Evolutionary conservation across 139 green algal genomes (phyloP).

Genomic region (Ulvella scutata): DNA sequence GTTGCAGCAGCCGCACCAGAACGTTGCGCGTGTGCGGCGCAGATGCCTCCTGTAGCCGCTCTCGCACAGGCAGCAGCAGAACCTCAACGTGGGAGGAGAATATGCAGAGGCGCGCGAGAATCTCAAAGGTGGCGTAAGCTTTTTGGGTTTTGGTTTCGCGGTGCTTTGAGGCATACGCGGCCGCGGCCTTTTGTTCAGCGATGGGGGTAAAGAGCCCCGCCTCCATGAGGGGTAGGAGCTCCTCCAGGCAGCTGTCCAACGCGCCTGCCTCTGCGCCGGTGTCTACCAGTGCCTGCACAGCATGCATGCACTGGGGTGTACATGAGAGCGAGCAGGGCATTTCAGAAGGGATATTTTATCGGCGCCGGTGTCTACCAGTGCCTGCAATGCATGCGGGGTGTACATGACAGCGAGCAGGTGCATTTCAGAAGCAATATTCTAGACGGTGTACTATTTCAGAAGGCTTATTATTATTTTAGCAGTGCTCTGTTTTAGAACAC

Average conservation of each 20-base stretch:
- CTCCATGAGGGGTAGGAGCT: conserved; percentile 58
- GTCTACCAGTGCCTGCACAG: background rate
- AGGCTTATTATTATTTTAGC: too few species aligned
- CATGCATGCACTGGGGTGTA: background rate
- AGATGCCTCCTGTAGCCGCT: conserved; percentile 29
- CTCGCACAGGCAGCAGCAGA: conserved; percentile 21
- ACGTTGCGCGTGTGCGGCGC: conserved; percentile 37
- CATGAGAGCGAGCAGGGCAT: too few species aligned
- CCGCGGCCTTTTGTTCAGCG: conserved; percentile 56
- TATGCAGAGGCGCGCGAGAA: conserved; percentile 43
- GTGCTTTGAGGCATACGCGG: conserved; percentile 46
- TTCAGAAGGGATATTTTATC: too few species aligned
- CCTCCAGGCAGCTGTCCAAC: conserved; percentile 38
- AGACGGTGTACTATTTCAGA: too few species aligned
- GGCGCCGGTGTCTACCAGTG: background rate
- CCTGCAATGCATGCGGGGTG: background rate
- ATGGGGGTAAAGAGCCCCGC: conserved; percentile 59
- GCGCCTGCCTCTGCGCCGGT: conserved; percentile 16
- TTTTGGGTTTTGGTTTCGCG: conserved; percentile 59
- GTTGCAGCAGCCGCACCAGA: conserved; percentile 52
- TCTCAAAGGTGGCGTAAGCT: conserved; percentile 54
- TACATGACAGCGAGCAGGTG: too few species aligned
- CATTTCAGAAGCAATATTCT: too few species aligned
- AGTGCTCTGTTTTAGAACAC: too few species aligned
- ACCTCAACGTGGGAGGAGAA: conserved; percentile 29